phyloP scores from a whole-genome alignment of 805 yeast genomes.

The Ogataea angusta region DNA sequence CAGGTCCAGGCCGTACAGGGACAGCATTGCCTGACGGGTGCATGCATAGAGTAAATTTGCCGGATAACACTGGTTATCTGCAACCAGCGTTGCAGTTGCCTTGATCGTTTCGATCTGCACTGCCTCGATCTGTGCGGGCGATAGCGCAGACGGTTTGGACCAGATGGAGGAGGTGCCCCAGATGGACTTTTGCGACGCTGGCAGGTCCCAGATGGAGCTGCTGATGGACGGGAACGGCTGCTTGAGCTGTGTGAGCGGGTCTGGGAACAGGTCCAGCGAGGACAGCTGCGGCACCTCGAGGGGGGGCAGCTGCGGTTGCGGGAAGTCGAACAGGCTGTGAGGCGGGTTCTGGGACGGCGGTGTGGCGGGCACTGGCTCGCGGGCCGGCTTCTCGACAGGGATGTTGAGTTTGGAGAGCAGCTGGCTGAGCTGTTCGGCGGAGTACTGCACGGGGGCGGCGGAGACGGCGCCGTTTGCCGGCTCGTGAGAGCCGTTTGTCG shows the following conservation, averaged over 20 bases:
- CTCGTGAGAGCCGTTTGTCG: too few relatives aligned
- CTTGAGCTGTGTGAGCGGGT: slow-evolving; percentile 2
- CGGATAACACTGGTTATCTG: slow-evolving; percentile 23
- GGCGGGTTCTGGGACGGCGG: neutral
- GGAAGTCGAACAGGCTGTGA: slow-evolving; percentile 1
- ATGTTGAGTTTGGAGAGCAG: slow-evolving; percentile 13
- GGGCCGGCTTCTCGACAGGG: slow-evolving; percentile 1
- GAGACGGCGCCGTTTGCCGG: slow-evolving; percentile 5
- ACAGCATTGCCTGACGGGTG: slow-evolving; percentile 36
- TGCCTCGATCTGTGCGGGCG: slow-evolving; percentile 29
- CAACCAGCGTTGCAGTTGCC: slow-evolving; percentile 37
- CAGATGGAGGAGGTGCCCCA: slow-evolving; percentile 24
- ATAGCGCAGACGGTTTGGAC: slow-evolving; percentile 13
- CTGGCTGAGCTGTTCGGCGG: slow-evolving; percentile 18
- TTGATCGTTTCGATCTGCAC: slow-evolving; percentile 42
- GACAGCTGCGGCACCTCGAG: slow-evolving; percentile 7
- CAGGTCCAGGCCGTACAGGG: slow-evolving; percentile 33
- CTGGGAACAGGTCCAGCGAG: slow-evolving; percentile 14
- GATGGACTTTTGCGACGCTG: slow-evolving; percentile 16
- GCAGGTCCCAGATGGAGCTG: slow-evolving; percentile 12
- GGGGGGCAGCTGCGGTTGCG: slow-evolving; percentile 9
- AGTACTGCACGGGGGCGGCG: slow-evolving; percentile 10
- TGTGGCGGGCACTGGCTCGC: neutral
- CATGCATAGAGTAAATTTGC: slow-evolving; percentile 26
- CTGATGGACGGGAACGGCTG: slow-evolving; percentile 14